Base-by-base conservation (phyloP, 1,139 yeast species). In the Pichia sp. region DNA sequence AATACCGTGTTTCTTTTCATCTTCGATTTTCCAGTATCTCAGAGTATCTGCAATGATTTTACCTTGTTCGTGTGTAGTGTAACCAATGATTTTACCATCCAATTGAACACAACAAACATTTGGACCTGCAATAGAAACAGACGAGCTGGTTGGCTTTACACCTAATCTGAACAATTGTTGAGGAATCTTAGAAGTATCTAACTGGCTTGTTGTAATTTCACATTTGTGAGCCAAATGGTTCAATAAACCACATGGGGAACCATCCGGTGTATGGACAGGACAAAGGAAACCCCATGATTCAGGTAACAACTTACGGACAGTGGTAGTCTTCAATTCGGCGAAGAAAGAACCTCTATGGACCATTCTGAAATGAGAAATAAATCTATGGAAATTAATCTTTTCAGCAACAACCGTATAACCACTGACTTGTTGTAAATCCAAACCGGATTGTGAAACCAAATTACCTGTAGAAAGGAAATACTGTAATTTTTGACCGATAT, bases 211-310 rank as follows among this genome's bases (percentile, higher is more conserved):
- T 5, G 95, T 79, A 51, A 92, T 84, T 57, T 76, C 74, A 74
- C 99, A 92, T 65, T 86, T 87, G 67, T 92, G 97, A 9, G 98
- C 83, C 71, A 92, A 82, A 72, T 92, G 99, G 67, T 94, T 94
- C 58, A 92, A 73, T 64, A 92, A 73, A 69, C 99, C 99, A 82
- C 99, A 92, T 27, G 99, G 99, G 43, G 97, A 85, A 59, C 99
- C 99, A 84, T 92, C 99, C 3, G 99, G 99, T 16, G 99, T 92
- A 67, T 92, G 98, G 23, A 94, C 98, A 27, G 99, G 98, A 70
- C 99, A 94, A 57, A 94, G 69, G 74, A 92, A 94, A 5, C 97
- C 97, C 99, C 99, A 92, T 1, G 96, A 85, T 67, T 92, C 99
- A 0, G 99, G 99, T 49, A 92, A 74, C 59, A 92, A 73, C 65